Conservation (phyloP, 345 rosid species). For the Eucalyptus leucophloia region DNA sequence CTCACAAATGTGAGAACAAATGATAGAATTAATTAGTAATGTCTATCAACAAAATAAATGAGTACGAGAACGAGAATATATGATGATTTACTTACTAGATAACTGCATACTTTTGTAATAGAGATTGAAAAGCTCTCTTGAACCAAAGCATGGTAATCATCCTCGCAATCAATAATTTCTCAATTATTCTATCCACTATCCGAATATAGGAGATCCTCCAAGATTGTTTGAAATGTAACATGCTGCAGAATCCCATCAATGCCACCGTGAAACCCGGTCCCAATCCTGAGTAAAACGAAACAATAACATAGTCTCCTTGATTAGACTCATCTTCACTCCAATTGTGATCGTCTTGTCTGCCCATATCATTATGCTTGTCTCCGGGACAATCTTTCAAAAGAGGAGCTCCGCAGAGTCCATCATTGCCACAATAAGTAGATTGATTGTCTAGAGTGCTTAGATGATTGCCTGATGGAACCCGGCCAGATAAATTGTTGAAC, state of each 20-base stretch:
- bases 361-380: neutral
- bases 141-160: neutral
- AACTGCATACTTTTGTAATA: neutral
- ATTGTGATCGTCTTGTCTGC: rapidly evolving
- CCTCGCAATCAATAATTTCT: neutral
- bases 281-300: neutral
- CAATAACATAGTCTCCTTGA: neutral
- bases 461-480: neutral
- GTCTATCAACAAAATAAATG: neutral
- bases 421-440: neutral
- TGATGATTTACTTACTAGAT: neutral
- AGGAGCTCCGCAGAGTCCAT: neutral
- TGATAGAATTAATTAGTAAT: neutral
- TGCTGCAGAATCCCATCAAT: neutral
- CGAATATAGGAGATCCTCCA: neutral
- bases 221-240: neutral
- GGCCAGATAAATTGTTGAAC: neutral
- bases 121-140: neutral
- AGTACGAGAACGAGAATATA: no score
- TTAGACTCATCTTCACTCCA: neutral
- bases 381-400: neutral
- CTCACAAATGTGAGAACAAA: neutral
- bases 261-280: neutral
- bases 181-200: neutral
- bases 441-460: neutral